These are phyloP conservation scores for Agroathelia rolfsii DNA, from an alignment of 1,284 basidiomycete genomes.

Conservation along the genomic window DNA sequence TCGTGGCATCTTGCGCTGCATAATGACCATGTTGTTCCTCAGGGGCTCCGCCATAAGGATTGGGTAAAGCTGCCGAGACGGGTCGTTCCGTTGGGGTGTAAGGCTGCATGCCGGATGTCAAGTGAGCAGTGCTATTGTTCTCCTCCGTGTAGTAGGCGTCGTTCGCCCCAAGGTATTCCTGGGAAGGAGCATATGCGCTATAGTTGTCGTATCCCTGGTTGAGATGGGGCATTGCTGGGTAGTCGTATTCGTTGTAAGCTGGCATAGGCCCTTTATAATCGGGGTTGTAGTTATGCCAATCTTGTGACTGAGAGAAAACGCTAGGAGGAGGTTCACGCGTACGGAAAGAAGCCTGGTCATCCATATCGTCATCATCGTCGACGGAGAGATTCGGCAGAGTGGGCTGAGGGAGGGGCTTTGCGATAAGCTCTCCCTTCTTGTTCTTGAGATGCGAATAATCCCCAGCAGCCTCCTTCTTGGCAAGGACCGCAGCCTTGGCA, in stretches of 20 bases:
- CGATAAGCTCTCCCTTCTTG: slow-evolving; percentile 81
- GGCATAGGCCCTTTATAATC: slow-evolving; percentile 67
- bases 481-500: slow-evolving; percentile 72
- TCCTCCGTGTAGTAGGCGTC: slow-evolving; percentile 49
- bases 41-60: slow-evolving; percentile 14
- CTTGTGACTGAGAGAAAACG: slow-evolving; percentile 43
- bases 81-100: slow-evolving; percentile 16
- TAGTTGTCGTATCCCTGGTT: slow-evolving; percentile 40
- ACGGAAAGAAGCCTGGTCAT: slow-evolving; percentile 49
- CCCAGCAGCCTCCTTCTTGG: slow-evolving; percentile 84
- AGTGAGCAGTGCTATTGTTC: slow-evolving; percentile 49
- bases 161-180: slow-evolving; percentile 41
- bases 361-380: slow-evolving; percentile 75
- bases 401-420: slow-evolving; percentile 84
- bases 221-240: no score
- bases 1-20: no score
- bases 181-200: slow-evolving; percentile 46
- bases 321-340: slow-evolving; percentile 48
- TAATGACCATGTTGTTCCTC: no score
- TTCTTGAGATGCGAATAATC: slow-evolving; percentile 89
- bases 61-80: slow-evolving; percentile 13
- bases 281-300: slow-evolving; percentile 42
- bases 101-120: slow-evolving; percentile 28
- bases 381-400: slow-evolving; percentile 89
- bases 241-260: slow-evolving; percentile 52